These are phyloP conservation scores for Starmerella geochares DNA, from an alignment of 805 yeast genomes.

Conservation along the genomic window DNA sequence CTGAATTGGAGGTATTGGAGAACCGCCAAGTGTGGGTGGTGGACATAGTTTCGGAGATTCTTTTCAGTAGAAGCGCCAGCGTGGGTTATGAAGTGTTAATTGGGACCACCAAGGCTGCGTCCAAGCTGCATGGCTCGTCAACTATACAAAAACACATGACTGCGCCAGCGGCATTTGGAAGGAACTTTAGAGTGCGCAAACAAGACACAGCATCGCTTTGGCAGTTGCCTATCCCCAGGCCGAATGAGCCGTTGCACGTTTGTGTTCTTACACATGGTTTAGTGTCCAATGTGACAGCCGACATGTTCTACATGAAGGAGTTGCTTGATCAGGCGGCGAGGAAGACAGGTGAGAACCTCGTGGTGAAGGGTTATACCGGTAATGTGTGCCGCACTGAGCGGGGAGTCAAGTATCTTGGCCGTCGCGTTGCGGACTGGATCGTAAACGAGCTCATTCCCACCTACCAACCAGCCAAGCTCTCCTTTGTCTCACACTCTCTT, in stretches of 20 bases:
- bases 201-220: conserved; percentile 62
- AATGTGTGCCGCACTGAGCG: conserved; percentile 82
- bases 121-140: conserved; percentile 14
- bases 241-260: conserved; percentile 58
- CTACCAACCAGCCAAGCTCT: conserved; percentile 47
- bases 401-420: conserved; percentile 77
- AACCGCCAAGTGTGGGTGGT: conserved; percentile 58
- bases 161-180: neutral
- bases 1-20: conserved; percentile 41
- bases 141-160: conserved; percentile 7
- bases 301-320: conserved; percentile 80
- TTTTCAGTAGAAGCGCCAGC: conserved; percentile 60
- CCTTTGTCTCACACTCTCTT: conserved; percentile 85
- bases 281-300: conserved; percentile 82
- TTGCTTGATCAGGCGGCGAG: conserved; percentile 47
- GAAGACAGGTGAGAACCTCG: conserved; percentile 47
- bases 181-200: conserved; percentile 29
- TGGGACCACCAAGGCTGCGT: conserved; percentile 30
- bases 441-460: conserved; percentile 43
- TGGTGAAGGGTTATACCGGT: conserved; percentile 72
- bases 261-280: conserved; percentile 86
- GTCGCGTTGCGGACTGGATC: conserved; percentile 65
- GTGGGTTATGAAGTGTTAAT: conserved; percentile 56
- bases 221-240: conserved; percentile 51
- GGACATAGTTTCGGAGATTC: conserved; percentile 70